These are phyloP conservation scores for Pyropia yezoensis DNA, from an alignment of 23 red algal species.

Conservation along the genomic window DNA sequence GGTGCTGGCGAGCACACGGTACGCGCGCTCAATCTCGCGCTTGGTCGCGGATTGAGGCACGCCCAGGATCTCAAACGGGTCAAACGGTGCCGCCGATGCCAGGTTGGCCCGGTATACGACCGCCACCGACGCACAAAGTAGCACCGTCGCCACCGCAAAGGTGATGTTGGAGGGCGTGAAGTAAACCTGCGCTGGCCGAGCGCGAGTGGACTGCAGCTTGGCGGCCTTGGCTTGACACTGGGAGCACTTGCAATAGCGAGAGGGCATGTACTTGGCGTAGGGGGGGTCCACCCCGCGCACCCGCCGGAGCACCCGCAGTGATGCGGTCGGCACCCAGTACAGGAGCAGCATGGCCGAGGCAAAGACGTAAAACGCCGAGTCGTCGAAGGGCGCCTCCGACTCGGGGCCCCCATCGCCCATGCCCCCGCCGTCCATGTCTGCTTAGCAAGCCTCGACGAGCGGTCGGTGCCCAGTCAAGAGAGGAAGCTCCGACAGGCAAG, in stretches of 20 bases:
- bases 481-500: too few relatives aligned
- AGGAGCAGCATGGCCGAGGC: slow-evolving; percentile 39
- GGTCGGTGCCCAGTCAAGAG: too few relatives aligned
- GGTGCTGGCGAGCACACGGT: slow-evolving; percentile 57
- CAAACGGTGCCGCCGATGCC: slow-evolving; percentile 47
- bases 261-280: slow-evolving; percentile 5
- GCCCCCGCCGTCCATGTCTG: too few relatives aligned
- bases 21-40: slow-evolving; percentile 67
- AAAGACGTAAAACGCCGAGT: slow-evolving; percentile 61
- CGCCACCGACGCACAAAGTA: slow-evolving; percentile 20
- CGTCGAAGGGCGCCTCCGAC: slow-evolving; percentile 26
- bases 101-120: slow-evolving; percentile 22
- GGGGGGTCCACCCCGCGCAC: slow-evolving; percentile 4
- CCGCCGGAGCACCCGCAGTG: slow-evolving; percentile 2
- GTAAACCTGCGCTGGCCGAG: neutral
- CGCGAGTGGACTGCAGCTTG: slow-evolving; percentile 1
- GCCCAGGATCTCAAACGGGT: slow-evolving; percentile 83
- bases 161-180: slow-evolving; percentile 6
- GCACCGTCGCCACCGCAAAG: slow-evolving; percentile 13
- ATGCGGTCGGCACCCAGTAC: slow-evolving; percentile 21
- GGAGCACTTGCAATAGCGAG: slow-evolving; percentile 23
- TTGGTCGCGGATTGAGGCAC: slow-evolving; percentile 29
- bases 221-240: slow-evolving; percentile 22
- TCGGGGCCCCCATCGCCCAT: too few relatives aligned
- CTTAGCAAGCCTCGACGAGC: too few relatives aligned